Conservation (phyloP, 352 stramenopile genomes). For the Phytopythium mirpurense region DNA sequence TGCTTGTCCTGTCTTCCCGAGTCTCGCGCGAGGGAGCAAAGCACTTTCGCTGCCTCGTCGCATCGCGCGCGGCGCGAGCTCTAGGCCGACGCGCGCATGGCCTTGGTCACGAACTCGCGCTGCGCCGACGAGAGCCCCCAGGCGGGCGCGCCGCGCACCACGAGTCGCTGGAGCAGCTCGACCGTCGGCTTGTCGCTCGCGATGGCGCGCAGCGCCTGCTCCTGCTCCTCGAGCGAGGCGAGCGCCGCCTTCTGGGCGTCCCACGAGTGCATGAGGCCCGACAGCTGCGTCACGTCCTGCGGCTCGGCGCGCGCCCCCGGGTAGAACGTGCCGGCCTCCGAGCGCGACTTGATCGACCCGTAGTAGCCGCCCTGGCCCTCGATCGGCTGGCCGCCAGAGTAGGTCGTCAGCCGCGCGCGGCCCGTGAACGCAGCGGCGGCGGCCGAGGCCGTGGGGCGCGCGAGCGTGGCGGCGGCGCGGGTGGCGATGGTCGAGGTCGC, state of each 20-base stretch:
- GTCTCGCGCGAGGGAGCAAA: conserved; percentile 1
- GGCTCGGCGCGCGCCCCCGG: conserved; percentile 62
- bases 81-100: conserved; percentile 12
- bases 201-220: conserved; percentile 31
- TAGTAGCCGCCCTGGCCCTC: conserved; percentile 91
- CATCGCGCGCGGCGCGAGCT: too few species aligned
- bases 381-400: conserved; percentile 84
- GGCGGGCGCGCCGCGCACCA: conserved; percentile 65
- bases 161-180: conserved; percentile 51
- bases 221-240: conserved; percentile 25
- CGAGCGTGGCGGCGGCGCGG: background rate
- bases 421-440: background rate
- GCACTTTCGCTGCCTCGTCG: conserved; percentile 6
- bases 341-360: conserved; percentile 76
- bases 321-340: conserved; percentile 54
- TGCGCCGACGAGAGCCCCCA: conserved; percentile 72
- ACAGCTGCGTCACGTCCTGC: conserved; percentile 48
- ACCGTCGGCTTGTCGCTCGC: conserved; percentile 29
- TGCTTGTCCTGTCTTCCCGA: too few species aligned
- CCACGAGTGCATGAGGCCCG: conserved; percentile 57
- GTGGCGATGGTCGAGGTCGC: conserved; percentile 1
- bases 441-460: background rate
- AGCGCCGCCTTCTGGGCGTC: conserved; percentile 33
- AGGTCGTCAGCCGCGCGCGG: conserved; percentile 49
- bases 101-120: conserved; percentile 68